phyloP scores from a whole-genome alignment of 805 yeast species.

The Wickerhamiella occidentalis region DNA sequence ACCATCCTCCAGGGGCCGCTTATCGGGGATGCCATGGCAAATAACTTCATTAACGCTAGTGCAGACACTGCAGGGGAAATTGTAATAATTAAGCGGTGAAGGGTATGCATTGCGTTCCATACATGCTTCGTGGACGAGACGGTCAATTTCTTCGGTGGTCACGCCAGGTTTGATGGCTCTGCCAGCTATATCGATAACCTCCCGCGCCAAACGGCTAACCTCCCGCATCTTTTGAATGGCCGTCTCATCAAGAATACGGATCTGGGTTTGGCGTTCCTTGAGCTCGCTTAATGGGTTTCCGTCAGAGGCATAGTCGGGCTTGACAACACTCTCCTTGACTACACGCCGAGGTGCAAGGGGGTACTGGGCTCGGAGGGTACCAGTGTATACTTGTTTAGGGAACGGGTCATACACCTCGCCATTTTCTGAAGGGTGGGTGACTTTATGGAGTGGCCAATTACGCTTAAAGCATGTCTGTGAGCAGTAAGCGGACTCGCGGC shows the following conservation, averaged over 20 bases:
- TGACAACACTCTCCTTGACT: conserved; percentile 57
- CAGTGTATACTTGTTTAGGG: conserved; percentile 64
- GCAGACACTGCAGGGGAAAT: conserved; percentile 85
- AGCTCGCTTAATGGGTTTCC: conserved; percentile 78
- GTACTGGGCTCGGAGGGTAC: conserved; percentile 62
- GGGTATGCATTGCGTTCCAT: conserved; percentile 85
- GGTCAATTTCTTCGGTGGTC: conserved; percentile 87
- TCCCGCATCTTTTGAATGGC: conserved; percentile 64
- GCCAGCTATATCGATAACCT: conserved; percentile 81
- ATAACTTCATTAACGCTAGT: conserved; percentile 90
- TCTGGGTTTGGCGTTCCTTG: conserved; percentile 41
- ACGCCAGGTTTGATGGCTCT: conserved; percentile 74
- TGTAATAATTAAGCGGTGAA: conserved; percentile 86
- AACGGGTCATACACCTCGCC: conserved; percentile 70
- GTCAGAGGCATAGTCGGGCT: conserved; percentile 72
- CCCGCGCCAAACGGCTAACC: conserved; percentile 69
- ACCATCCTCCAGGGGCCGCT: conserved; percentile 76
- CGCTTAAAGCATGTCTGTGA: conserved; percentile 71
- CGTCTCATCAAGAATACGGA: conserved; percentile 50
- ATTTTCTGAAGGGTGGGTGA: conserved; percentile 43
- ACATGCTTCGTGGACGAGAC: conserved; percentile 75
- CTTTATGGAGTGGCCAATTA: conserved; percentile 47
- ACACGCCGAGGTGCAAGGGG: conserved; percentile 64
- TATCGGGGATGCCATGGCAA: conserved; percentile 96
- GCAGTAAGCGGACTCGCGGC: conserved; percentile 56